A percentile compares a stretch with the other conserved stretches of the same genome.
Evolutionary conservation across 2,329 filamentous ascomycete genomes (phyloP).

Genomic region (Rosellinia necatrix): DNA sequence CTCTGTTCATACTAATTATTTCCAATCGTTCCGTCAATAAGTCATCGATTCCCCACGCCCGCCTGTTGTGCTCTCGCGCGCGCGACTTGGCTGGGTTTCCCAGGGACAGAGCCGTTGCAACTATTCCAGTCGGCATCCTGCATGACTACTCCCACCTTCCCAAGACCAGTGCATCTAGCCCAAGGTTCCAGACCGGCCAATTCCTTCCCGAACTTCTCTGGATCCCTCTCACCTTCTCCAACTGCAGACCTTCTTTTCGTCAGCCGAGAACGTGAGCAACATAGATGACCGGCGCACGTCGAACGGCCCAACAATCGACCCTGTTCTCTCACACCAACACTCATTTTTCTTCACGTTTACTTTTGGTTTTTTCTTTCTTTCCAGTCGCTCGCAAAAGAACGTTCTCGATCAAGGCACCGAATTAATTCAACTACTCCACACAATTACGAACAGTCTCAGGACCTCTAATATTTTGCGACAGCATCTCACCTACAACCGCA

Average conservation of each 20-base stretch:
- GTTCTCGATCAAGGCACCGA: constrained; percentile 33
- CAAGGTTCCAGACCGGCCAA: constrained; percentile 12
- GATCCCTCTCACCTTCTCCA: constrained; percentile 36
- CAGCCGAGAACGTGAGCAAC: too few relatives aligned
- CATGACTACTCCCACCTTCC: constrained; percentile 8
- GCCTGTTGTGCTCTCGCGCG: constrained; percentile 5
- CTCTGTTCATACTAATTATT: constrained; percentile 29
- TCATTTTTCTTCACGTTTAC: constrained; percentile 30
- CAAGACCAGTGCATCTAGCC: too few relatives aligned
- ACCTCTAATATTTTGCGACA: constrained; percentile 22
- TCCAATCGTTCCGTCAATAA: constrained; percentile 17
- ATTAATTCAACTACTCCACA: constrained; percentile 34
- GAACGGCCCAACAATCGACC: constrained; percentile 18
- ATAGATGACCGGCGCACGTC: too few relatives aligned
- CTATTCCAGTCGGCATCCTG: constrained; percentile 12
- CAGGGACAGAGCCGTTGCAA: constrained; percentile 10
- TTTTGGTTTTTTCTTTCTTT: constrained; percentile 25
- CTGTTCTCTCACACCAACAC: constrained; percentile 23
- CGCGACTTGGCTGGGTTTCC: constrained; percentile 6
- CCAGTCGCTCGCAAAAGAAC: constrained; percentile 2
- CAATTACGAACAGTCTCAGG: constrained; percentile 29
- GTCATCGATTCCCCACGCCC: constrained; percentile 23
- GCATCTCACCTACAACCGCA: constrained; percentile 21
- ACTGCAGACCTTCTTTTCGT: constrained; percentile 41
- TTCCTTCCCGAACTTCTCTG: constrained; percentile 22